Evolutionary conservation across 371 early-diverging fungal genomes (phyloP).

Genomic region (Saksenaea oblongispora): DNA sequence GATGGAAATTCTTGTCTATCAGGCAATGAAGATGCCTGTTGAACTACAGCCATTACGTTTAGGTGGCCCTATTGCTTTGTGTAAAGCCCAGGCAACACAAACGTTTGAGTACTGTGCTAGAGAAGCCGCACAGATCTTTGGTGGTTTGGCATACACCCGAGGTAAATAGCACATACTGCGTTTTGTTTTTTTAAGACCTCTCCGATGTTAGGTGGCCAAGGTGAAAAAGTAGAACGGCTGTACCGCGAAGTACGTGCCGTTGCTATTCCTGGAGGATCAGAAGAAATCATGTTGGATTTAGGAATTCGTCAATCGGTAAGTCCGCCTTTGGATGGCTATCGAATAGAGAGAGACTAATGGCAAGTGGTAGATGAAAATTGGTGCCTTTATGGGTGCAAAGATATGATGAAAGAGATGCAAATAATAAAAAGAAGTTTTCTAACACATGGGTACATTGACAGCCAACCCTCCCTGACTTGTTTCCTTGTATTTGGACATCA

Average conservation of each 20-base stretch:
- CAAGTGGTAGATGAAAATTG: conserved; percentile 49
- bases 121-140: conserved; percentile 92
- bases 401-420: conserved; percentile 51
- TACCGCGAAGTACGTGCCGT: conserved; percentile 88
- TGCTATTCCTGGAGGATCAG: conserved; percentile 78
- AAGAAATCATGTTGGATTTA: conserved; percentile 74
- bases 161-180: conserved; percentile 39
- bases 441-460: conserved; percentile 87
- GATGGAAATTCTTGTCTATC: conserved; percentile 75
- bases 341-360: not conserved
- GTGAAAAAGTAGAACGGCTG: conserved; percentile 84
- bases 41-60: conserved; percentile 71
- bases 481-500: conserved; percentile 96
- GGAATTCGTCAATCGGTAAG: conserved; percentile 62
- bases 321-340: not conserved
- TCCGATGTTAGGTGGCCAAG: conserved; percentile 59
- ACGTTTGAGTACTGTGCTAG: conserved; percentile 88
- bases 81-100: conserved; percentile 86
- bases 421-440: conserved; percentile 14
- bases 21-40: conserved; percentile 65
- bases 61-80: conserved; percentile 86
- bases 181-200: not conserved
- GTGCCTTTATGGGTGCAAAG: conserved; percentile 66
- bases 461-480: conserved; percentile 93
- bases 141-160: conserved; percentile 83